Evolutionary conservation across 352 stramenopile species (phyloP), one percentile per base, ranked within the genome.

Genomic region (Phytopythium litorale): DNA sequence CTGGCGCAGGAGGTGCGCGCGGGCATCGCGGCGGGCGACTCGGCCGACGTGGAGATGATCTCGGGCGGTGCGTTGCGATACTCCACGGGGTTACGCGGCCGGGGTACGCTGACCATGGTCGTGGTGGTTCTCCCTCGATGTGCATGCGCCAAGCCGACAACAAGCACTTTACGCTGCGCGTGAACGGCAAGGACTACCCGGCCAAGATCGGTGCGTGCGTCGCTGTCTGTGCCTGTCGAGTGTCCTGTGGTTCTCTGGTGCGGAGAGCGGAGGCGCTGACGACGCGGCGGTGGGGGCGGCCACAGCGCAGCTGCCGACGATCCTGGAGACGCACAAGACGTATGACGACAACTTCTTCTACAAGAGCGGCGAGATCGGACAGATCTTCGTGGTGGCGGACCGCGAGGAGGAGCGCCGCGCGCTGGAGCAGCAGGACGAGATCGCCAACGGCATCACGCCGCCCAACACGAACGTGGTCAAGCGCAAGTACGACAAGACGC

Each of bases 291-390:
- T 40, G 48, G 3, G 35, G 32, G 23, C 60, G 38, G 35, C 18
- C 48, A 18, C 62, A 96, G 87, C 80, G n/a, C 83, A 96, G 72
- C 64, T 96, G 55, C 87, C 87, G 51, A 87, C 73, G 32, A 93
- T 96, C 63, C 53, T 96, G 25, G 87, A 96, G 73, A 96, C 84
- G 4, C 87, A 96, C 76, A 96, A 96, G 69, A 96, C 87, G 18
- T 96, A 96, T 58, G 87, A 96, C 50, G 84, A 94, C 63, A 92
- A 91, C 40, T 87, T 94, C 38, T 91, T 94, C 43, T 96, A 96
- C 75, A 96, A 96, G 58, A 93, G 84, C 50, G 83, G 84, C 43
- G 87, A 96, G 60, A 93, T 96, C 42, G 87, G 87, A 56, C 87
- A 94, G 85, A 91, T 92, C 35, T 92, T 95, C 38, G 75, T 95